phyloP scores from a whole-genome alignment of 192 early-diverging fungal genomes.

The Entophlyctis luteolus region DNA sequence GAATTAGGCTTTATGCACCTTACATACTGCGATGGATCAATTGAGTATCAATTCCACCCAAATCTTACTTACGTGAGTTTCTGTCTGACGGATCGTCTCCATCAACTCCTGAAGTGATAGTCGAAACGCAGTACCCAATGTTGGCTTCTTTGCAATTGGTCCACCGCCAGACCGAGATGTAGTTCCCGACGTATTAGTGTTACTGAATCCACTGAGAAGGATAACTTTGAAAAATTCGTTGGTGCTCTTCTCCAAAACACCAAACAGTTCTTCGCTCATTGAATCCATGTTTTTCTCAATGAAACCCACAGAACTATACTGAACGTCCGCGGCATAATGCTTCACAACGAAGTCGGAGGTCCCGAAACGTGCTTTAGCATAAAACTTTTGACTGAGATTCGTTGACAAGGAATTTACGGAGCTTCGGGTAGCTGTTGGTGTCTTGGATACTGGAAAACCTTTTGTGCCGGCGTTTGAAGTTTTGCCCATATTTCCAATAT shows the following conservation, averaged over 20 bases:
- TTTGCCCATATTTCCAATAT: not conserved
- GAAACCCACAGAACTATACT: constrained; percentile 78
- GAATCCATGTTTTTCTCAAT: constrained; percentile 93
- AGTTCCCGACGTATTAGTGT: constrained; percentile 25
- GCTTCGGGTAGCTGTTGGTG: not conserved
- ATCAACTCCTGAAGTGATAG: constrained; percentile 65
- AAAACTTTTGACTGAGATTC: constrained; percentile 28
- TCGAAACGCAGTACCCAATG: constrained; percentile 89
- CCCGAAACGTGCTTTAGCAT: constrained; percentile 78
- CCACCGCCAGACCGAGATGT: not conserved
- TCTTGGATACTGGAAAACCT: not conserved
- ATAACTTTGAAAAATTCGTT: constrained; percentile 71
- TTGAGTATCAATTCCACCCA: not conserved
- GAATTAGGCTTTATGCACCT: constrained; percentile 96
- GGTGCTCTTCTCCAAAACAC: constrained; percentile 61
- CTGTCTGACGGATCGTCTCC: constrained; percentile 83
- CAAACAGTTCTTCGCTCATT: constrained; percentile 75
- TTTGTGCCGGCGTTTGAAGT: not conserved
- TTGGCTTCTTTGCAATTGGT: constrained; percentile 62
- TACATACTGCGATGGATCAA: constrained; percentile 60
- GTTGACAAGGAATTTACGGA: not conserved
- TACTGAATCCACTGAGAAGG: constrained; percentile 31
- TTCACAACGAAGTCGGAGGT: constrained; percentile 72
- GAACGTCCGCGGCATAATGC: constrained; percentile 86
- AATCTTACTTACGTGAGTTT: constrained; percentile 44